Evolutionary conservation across 805 yeast species (phyloP).

Genomic region (Barnettozyma californica): DNA sequence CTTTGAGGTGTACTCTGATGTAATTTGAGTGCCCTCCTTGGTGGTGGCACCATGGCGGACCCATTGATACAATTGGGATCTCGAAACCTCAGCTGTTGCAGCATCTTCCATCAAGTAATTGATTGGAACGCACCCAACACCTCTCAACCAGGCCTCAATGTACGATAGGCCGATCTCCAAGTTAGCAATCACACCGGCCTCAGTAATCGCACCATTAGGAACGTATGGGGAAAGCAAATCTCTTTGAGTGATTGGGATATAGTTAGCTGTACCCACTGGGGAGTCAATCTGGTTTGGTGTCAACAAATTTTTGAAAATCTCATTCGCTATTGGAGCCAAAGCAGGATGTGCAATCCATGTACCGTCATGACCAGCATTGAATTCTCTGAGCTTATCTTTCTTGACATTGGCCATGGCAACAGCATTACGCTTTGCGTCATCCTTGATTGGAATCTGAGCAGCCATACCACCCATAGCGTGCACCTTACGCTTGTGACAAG

Average conservation of each 20-base stretch:
- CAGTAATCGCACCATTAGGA: slow-evolving; percentile 58
- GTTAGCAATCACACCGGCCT: slow-evolving; percentile 65
- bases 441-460: slow-evolving; percentile 77
- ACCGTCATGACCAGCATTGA: slow-evolving; percentile 77
- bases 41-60: slow-evolving; percentile 60
- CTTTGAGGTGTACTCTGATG: slow-evolving; percentile 52
- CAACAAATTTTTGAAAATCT: slow-evolving; percentile 73
- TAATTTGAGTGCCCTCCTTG: slow-evolving; percentile 54
- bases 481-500: slow-evolving; percentile 73
- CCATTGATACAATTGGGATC: slow-evolving; percentile 83
- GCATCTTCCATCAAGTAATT: slow-evolving; percentile 87
- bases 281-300: slow-evolving; percentile 70
- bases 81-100: slow-evolving; percentile 83
- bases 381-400: slow-evolving; percentile 73
- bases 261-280: slow-evolving; percentile 29
- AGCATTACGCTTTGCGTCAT: slow-evolving; percentile 56
- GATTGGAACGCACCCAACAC: slow-evolving; percentile 81
- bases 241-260: slow-evolving; percentile 43
- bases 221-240: slow-evolving; percentile 63
- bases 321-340: slow-evolving; percentile 64
- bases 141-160: slow-evolving; percentile 84
- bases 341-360: slow-evolving; percentile 92
- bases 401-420: slow-evolving; percentile 68
- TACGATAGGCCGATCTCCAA: slow-evolving; percentile 72
- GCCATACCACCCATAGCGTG: slow-evolving; percentile 94